These are phyloP conservation scores for Podila epicladia DNA, from an alignment of 192 early-diverging fungal species.

Conservation along the genomic window DNA sequence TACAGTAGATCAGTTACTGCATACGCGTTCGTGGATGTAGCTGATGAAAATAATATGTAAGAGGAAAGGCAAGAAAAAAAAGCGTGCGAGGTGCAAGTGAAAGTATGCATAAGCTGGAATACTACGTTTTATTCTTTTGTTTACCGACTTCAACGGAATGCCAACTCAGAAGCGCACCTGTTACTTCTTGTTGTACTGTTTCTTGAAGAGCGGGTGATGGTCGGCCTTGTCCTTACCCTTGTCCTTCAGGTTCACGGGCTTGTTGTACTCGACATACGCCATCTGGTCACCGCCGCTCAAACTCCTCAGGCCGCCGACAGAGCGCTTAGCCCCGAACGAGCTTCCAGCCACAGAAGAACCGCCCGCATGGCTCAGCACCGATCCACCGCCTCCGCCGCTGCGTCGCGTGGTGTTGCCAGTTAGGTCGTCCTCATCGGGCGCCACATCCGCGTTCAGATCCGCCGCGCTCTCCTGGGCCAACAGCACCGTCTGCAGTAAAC, in stretches of 20 bases:
- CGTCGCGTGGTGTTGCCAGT: conserved; percentile 53
- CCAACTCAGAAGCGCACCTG: neutral
- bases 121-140: neutral
- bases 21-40: too few species aligned
- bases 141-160: neutral
- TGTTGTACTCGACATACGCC: conserved; percentile 88
- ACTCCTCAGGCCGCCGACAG: conserved; percentile 77
- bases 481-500: conserved; percentile 86
- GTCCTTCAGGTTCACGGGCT: conserved; percentile 37
- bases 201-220: conserved; percentile 76
- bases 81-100: too few species aligned
- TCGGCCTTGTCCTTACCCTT: conserved; percentile 57
- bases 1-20: too few species aligned
- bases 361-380: conserved; percentile 55
- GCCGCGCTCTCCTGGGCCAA: conserved; percentile 72
- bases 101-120: too few species aligned
- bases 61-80: too few species aligned
- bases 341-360: conserved; percentile 41
- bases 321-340: conserved; percentile 58
- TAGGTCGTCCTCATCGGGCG: conserved; percentile 68
- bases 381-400: conserved; percentile 48
- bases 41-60: too few species aligned
- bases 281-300: conserved; percentile 92
- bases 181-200: conserved; percentile 63
- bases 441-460: conserved; percentile 69